These are phyloP conservation scores for Botrytis tulipae DNA, from an alignment of 2,329 filamentous ascomycete genomes.

Conservation along the genomic window DNA sequence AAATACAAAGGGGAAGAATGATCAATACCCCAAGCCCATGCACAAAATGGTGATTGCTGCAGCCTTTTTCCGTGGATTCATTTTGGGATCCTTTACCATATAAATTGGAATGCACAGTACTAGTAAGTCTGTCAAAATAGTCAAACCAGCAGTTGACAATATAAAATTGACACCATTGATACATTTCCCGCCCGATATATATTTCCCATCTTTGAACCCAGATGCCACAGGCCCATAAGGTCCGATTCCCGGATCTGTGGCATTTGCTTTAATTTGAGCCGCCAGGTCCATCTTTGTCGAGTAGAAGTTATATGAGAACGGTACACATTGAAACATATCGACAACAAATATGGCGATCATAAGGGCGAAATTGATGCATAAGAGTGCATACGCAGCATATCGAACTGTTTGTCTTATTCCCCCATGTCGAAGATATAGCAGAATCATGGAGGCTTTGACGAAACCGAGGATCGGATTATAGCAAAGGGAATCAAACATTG, in stretches of 20 bases:
- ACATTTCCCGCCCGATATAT: slow-evolving; percentile 26
- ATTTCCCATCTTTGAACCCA: slow-evolving; percentile 26
- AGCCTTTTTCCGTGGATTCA: slow-evolving; percentile 26
- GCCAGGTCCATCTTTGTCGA: slow-evolving; percentile 20
- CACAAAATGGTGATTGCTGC: slow-evolving; percentile 21
- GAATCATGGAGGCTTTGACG: slow-evolving; percentile 46
- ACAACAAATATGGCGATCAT: slow-evolving; percentile 42
- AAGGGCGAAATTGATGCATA: slow-evolving; percentile 34
- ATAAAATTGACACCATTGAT: slow-evolving; percentile 25
- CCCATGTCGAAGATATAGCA: slow-evolving; percentile 46
- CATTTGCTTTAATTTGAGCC: slow-evolving; percentile 15
- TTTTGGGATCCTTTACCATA: slow-evolving; percentile 28
- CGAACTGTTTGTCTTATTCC: slow-evolving; percentile 31
- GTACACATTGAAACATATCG: slow-evolving; percentile 43
- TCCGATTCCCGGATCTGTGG: slow-evolving; percentile 17
- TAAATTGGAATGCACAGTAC: slow-evolving; percentile 28
- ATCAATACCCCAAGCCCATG: slow-evolving; percentile 23
- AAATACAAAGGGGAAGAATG: not conserved
- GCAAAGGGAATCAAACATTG: slow-evolving; percentile 36
- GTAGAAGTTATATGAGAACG: slow-evolving; percentile 23
- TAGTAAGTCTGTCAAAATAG: slow-evolving; percentile 29
- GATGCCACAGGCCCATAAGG: slow-evolving; percentile 11
- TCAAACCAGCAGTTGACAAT: slow-evolving; percentile 26
- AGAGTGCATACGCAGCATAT: slow-evolving; percentile 19
- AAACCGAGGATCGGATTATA: slow-evolving; percentile 49